Base-by-base conservation (phyloP, 192 early-diverging fungal genomes). In the Bifiguratus adelaidae region DNA sequence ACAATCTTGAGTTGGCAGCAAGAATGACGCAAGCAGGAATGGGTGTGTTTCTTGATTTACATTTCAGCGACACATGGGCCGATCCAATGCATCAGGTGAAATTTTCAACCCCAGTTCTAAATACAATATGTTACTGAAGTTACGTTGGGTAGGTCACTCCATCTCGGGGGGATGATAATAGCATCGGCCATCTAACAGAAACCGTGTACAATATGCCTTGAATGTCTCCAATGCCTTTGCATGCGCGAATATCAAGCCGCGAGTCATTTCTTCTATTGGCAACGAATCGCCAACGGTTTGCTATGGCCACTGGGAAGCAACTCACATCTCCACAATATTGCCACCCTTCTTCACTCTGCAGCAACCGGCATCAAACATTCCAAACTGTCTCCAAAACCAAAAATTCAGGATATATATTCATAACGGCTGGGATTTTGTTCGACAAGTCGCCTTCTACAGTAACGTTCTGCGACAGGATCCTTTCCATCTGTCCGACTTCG, bases 231-330 rank as follows among this genome's bases (percentile, higher is more conserved):
- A n/a, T n/a, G n/a, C n/a, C n/a, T n/a, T n/a, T n/a, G n/a, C n/a
- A n/a, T n/a, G n/a, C n/a, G n/a, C n/a, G n/a, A n/a, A n/a, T n/a
- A n/a, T n/a, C n/a, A n/a, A n/a, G n/a, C n/a, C n/a, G n/a, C n/a
- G n/a, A n/a, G 57, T 54, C 19, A 59, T 59, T 18, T 36, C 54
- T 20, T 28, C 56, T 18, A 56, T 59, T 30, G 57, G 57, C 5
- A 59, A 59, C 30, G 57, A 59, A 59, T 59, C 16, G 42, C 26
- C 24, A 43, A 57, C 21, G 57, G 57, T 8, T 36, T 59, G 24
- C 48, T 59, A 7, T 59, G 57, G 57, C 57, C 57, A 6, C 32
- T 35, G 3, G 57, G 57, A 19, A 60, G 16, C 25, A 44, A 21
- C 30, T 44, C 54, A 19, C 21, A 15, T 26, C 61, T 23, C 21